A percentile compares a stretch with the other conserved stretches of the same genome.
Conservation (phyloP, 345 rosid genomes). For the Luvunga scandens region DNA sequence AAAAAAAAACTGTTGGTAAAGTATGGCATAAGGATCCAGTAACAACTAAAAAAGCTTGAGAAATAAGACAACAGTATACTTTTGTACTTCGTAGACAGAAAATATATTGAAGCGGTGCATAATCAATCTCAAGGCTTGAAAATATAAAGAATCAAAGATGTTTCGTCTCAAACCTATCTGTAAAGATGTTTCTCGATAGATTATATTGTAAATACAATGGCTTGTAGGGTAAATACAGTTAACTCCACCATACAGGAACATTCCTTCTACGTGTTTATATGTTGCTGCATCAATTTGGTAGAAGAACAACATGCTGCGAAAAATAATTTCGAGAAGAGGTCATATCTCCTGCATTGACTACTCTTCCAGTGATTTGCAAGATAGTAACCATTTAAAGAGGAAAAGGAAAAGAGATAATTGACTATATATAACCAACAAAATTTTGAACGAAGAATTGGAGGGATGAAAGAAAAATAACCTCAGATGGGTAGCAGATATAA, state of each 20-base stretch:
- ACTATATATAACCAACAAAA: neutral
- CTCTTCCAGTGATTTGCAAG: neutral
- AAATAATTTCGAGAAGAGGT: slow-evolving; percentile 8
- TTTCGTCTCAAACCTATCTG: neutral
- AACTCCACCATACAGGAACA: neutral
- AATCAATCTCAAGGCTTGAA: neutral
- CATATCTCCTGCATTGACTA: neutral
- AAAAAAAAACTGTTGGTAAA: neutral
- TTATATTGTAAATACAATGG: neutral
- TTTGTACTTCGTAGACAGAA: neutral
- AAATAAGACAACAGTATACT: neutral
- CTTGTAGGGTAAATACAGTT: neutral
- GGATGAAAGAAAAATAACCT: neutral
- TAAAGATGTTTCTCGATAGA: neutral
- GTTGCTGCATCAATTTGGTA: slow-evolving; percentile 29
- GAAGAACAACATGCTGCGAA: slow-evolving; percentile 58
- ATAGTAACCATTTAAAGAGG: neutral
- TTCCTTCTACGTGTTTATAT: slow-evolving; percentile 20
- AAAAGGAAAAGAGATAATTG: neutral
- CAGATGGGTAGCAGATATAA: neutral
- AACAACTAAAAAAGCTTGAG: neutral
- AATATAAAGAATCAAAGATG: neutral
- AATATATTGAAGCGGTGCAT: neutral
- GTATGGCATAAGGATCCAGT: neutral
- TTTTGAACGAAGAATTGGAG: neutral